phyloP scores from a whole-genome alignment of 1,139 yeast species.

The Pichia sp. region DNA sequence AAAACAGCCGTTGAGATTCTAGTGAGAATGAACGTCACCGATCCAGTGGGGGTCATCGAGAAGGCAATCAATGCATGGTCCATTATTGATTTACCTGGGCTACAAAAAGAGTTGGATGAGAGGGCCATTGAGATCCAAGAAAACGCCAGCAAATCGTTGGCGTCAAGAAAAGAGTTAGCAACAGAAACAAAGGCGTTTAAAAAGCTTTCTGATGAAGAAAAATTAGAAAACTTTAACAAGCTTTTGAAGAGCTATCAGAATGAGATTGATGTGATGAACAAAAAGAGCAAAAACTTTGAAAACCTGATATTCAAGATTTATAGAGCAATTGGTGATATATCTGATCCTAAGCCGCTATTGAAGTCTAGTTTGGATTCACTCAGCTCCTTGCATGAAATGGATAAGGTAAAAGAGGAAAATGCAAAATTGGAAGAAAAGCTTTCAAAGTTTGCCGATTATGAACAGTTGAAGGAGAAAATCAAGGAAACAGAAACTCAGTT shows the following conservation, averaged over 20 bases:
- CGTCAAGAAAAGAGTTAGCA: constrained; percentile 70
- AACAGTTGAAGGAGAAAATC: constrained; percentile 53
- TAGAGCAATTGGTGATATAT: constrained; percentile 75
- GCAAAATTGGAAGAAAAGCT: constrained; percentile 50
- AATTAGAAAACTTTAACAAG: constrained; percentile 55
- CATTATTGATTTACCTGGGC: constrained; percentile 54
- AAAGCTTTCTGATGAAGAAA: constrained; percentile 58
- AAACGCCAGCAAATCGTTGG: constrained; percentile 57
- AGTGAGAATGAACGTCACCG: too few species aligned
- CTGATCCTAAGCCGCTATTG: constrained; percentile 82
- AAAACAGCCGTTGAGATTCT: too few species aligned
- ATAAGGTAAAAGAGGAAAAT: constrained; percentile 46
- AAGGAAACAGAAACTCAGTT: constrained; percentile 42
- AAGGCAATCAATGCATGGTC: constrained; percentile 75
- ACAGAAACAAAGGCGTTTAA: constrained; percentile 75
- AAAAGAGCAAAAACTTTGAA: constrained; percentile 69
- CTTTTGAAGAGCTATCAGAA: constrained; percentile 77
- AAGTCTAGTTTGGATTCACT: constrained; percentile 67
- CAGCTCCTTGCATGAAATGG: constrained; percentile 37
- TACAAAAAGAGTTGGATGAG: constrained; percentile 67
- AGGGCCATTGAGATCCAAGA: constrained; percentile 69
- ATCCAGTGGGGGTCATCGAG: constrained; percentile 24
- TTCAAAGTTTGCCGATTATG: constrained; percentile 68
- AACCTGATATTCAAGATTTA: constrained; percentile 66
- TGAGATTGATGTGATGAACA: constrained; percentile 78